These are phyloP conservation scores for Hamigera avellanea DNA, from an alignment of 495 filamentous ascomycete species.

Conservation along the genomic window DNA sequence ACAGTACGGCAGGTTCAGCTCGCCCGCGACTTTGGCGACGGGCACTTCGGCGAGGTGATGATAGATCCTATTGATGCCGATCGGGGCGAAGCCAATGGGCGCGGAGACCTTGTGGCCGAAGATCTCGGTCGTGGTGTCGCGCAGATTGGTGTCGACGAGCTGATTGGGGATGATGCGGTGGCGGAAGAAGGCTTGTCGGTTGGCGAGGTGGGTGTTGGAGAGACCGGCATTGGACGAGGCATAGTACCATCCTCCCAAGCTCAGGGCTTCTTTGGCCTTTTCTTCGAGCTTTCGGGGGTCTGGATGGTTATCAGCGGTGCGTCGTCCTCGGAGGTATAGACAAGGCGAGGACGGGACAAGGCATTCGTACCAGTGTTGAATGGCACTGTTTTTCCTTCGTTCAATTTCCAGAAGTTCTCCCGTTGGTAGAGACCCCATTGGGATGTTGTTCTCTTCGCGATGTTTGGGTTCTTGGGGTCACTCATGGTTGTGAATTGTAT, in stretches of 20 bases:
- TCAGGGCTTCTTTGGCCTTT: conserved; percentile 43
- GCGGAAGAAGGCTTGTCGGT: conserved; percentile 57
- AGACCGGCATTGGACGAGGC: conserved; percentile 55
- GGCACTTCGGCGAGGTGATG: conserved; percentile 43
- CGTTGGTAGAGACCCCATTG: conserved; percentile 53
- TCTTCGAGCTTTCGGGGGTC: conserved; percentile 47
- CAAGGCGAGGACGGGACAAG: background rate
- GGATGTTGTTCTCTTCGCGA: conserved; percentile 41
- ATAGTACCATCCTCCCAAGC: conserved; percentile 38
- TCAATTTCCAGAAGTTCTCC: conserved; percentile 48
- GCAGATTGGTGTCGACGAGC: conserved; percentile 48
- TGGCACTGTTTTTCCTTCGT: conserved; percentile 39
- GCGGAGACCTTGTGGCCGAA: conserved; percentile 50
- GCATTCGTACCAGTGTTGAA: conserved; percentile 41
- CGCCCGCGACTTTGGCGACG: conserved; percentile 45
- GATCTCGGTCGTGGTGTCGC: conserved; percentile 46
- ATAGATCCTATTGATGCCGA: conserved; percentile 59
- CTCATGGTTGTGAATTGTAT: conserved; percentile 20
- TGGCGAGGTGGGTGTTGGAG: conserved; percentile 53
- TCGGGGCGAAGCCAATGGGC: conserved; percentile 53
- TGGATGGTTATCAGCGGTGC: conserved; percentile 3
- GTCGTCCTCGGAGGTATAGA: background rate
- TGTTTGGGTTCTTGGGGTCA: conserved; percentile 47
- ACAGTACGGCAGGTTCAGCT: conserved; percentile 45
- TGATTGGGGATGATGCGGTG: conserved; percentile 53